Evolutionary conservation across 768 basidiomycete genomes (phyloP).

Genomic region (Rhodosporidiobolus sp.): DNA sequence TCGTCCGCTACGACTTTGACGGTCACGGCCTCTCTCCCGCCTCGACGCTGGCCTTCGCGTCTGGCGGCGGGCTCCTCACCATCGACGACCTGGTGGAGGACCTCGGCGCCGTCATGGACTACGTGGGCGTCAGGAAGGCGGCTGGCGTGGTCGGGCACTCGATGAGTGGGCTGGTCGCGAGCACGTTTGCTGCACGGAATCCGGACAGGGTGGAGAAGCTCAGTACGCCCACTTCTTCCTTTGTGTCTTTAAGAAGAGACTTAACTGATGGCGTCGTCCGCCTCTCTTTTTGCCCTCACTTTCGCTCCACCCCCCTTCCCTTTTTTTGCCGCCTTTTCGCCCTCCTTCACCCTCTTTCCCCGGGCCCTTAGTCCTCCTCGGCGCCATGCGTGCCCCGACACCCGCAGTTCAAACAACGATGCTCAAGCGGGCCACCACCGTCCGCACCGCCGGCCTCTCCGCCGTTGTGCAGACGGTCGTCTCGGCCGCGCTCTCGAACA

Average conservation of each 20-base stretch:
- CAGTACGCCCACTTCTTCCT: background rate
- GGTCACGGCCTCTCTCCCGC: constrained; percentile 26
- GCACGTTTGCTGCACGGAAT: constrained; percentile 17
- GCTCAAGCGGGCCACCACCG: constrained; percentile 14
- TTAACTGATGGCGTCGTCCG: too few species aligned
- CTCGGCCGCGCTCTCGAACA: constrained; percentile 8
- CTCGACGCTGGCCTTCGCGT: background rate
- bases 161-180: constrained; percentile 32
- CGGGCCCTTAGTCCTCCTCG: constrained; percentile 20
- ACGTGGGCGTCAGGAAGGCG: background rate
- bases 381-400: constrained; percentile 20
- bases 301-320: too few species aligned
- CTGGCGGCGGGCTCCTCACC: background rate
- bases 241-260: background rate
- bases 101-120: constrained; percentile 13
- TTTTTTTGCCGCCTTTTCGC: background rate
- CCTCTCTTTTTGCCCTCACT: background rate
- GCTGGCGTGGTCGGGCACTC: constrained; percentile 29
- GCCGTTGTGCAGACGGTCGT: constrained; percentile 16
- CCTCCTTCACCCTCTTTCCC: background rate
- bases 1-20: constrained; percentile 35
- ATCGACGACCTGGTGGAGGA: constrained; percentile 28
- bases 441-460: constrained; percentile 4
- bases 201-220: constrained; percentile 24
- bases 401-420: background rate